These are phyloP conservation scores for Chalara sp. DNA, from an alignment of 2,329 filamentous ascomycete species.

Conservation along the genomic window DNA sequence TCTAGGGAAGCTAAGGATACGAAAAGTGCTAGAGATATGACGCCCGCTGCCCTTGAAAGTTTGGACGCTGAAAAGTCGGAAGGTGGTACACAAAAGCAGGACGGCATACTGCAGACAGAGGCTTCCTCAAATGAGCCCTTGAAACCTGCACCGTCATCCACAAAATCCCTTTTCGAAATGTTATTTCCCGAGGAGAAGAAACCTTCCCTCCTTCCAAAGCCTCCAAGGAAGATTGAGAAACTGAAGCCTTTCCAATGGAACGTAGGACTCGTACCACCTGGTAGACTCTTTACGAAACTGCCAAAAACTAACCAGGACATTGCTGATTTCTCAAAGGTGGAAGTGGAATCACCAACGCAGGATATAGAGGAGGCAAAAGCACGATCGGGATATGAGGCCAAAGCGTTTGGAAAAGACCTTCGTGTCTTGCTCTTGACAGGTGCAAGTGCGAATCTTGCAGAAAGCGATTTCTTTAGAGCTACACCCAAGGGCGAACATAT, in stretches of 20 bases:
- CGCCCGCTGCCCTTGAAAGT: too few relatives aligned
- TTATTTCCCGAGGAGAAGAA: constrained; percentile 46
- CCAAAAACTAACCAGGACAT: background rate
- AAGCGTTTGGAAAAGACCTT: background rate
- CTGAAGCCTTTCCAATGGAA: constrained; percentile 23
- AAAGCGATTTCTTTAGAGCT: constrained; percentile 66
- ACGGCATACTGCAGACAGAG: too few relatives aligned
- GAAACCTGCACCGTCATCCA: background rate
- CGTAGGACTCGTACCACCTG: constrained; percentile 1
- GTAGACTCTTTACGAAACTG: background rate
- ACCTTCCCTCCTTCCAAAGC: constrained; percentile 1
- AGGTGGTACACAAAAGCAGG: too few relatives aligned
- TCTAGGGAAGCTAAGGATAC: too few relatives aligned
- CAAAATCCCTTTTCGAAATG: constrained; percentile 35
- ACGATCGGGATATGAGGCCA: background rate
- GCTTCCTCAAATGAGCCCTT: too few relatives aligned
- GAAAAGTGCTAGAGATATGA: too few relatives aligned
- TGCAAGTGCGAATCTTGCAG: constrained; percentile 50
- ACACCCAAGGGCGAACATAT: constrained; percentile 56
- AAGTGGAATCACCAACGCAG: background rate
- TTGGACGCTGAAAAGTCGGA: too few relatives aligned
- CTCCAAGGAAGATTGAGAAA: constrained; percentile 16
- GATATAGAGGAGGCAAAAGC: background rate
- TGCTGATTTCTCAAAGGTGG: background rate
- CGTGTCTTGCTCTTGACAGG: constrained; percentile 48